A percentile compares a stretch with the other conserved stretches of the same genome.
phyloP scores from a whole-genome alignment of 2,329 filamentous ascomycete species.

The Hymenoscyphus repandus region DNA sequence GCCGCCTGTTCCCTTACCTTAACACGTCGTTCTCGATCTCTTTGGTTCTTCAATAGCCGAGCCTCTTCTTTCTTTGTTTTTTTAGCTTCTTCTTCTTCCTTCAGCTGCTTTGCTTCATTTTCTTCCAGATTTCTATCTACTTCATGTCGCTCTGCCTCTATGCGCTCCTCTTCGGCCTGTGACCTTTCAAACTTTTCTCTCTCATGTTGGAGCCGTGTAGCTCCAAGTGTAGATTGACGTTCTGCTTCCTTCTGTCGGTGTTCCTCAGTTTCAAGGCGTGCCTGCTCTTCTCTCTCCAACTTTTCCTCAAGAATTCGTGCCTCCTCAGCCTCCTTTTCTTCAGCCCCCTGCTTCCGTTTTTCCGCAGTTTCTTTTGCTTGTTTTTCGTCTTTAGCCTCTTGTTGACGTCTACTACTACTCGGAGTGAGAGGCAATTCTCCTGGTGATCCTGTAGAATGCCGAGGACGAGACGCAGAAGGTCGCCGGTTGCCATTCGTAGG shows the following conservation, averaged over 20 bases:
- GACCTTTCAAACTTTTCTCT: background rate
- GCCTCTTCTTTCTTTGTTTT: conserved; percentile 8
- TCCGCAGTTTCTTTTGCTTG: conserved; percentile 7
- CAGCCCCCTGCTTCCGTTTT: conserved; percentile 1
- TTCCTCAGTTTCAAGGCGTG: conserved; percentile 11
- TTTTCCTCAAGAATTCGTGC: conserved; percentile 8
- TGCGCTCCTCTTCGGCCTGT: conserved; percentile 2
- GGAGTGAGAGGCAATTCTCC: conserved; percentile 24
- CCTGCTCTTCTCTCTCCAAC: conserved; percentile 12
- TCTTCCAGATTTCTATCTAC: conserved; percentile 4
- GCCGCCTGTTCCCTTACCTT: conserved; percentile 15
- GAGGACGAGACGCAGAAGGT: conserved; percentile 9
- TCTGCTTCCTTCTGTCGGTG: conserved; percentile 13
- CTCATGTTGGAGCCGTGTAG: conserved; percentile 16
- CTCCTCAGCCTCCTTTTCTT: conserved; percentile 15
- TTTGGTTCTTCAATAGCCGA: conserved; percentile 15
- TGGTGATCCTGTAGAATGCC: conserved; percentile 1
- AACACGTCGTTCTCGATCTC: conserved; percentile 13
- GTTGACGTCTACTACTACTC: conserved; percentile 17
- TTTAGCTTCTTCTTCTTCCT: conserved; percentile 2
- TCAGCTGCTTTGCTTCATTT: conserved; percentile 5
- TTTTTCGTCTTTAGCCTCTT: conserved; percentile 16
- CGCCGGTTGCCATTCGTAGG: conserved; percentile 17
- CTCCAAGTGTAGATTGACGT: conserved; percentile 8
- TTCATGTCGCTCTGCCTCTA: conserved; percentile 7